phyloP scores from a whole-genome alignment of 1,284 basidiomycete genomes.

The Rugosomyces carneus region DNA sequence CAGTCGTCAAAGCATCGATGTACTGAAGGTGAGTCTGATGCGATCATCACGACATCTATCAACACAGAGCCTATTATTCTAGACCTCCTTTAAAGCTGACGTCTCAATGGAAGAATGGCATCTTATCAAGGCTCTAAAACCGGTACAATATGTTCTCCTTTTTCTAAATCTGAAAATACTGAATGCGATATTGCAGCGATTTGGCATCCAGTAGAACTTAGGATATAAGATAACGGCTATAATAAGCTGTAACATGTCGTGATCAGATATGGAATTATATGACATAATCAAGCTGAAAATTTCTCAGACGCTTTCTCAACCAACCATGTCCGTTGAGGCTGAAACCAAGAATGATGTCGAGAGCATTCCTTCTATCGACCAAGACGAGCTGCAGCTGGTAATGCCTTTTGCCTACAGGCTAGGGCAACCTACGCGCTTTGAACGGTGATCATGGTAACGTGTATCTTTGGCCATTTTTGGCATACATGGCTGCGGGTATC shows the following conservation, averaged over 20 bases:
- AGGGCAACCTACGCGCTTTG: conserved; percentile 27
- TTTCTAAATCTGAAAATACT: conserved; percentile 3
- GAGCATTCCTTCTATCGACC: conserved; percentile 32
- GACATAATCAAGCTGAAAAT: background rate
- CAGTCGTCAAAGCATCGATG: conserved; percentile 90
- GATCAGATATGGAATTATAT: background rate
- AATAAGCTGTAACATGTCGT: too few relatives aligned
- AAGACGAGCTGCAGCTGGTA: conserved; percentile 63
- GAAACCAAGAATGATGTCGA: conserved; percentile 18
- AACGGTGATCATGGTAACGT: conserved; percentile 62
- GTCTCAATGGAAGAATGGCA: conserved; percentile 92
- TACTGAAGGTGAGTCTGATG: conserved; percentile 67
- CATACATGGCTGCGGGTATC: conserved; percentile 82
- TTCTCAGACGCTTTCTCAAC: background rate
- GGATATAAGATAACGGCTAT: background rate
- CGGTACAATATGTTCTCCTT: too few relatives aligned
- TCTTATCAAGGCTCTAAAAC: conserved; percentile 89
- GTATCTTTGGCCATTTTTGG: conserved; percentile 53
- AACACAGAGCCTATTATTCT: conserved; percentile 16
- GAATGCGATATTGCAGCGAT: conserved; percentile 29
- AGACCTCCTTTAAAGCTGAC: conserved; percentile 86
- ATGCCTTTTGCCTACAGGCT: conserved; percentile 22
- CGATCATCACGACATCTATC: conserved; percentile 2
- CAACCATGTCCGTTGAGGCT: conserved; percentile 18
- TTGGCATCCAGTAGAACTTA: conserved; percentile 37